phyloP scores from a whole-genome alignment of 495 filamentous ascomycete genomes.

The Aspergillus hancockii region DNA sequence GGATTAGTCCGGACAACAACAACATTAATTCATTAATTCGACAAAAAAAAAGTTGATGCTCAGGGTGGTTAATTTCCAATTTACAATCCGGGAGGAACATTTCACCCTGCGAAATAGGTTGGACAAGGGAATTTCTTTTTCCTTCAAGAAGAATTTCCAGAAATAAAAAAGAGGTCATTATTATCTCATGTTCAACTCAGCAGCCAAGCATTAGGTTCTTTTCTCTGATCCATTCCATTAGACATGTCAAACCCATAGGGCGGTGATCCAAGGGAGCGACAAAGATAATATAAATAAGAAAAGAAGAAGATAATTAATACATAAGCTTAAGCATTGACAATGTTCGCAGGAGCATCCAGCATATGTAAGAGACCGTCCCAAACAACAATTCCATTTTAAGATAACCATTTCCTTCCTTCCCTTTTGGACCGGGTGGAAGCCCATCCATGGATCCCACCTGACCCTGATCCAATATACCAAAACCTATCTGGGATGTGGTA shows the following conservation, averaged over 20 bases:
- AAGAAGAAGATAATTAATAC: not conserved
- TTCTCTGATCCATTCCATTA: not conserved
- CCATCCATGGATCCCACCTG: not conserved
- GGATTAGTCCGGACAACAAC: constrained; percentile 8
- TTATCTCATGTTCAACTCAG: not conserved
- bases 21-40: not conserved
- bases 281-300: not conserved
- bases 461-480: not conserved
- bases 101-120: no score
- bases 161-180: not conserved
- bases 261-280: not conserved
- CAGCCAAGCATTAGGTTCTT: not conserved
- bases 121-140: no score
- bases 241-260: constrained; percentile 3
- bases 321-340: no score
- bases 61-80: not conserved
- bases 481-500: not conserved
- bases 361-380: no score
- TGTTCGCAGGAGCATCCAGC: no score
- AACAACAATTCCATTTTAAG: not conserved
- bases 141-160: not conserved
- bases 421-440: not conserved
- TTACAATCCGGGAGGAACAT: no score
- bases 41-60: not conserved
- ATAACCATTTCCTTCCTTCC: not conserved